These are phyloP conservation scores for Penicillium sp. DNA, from an alignment of 2,329 filamentous ascomycete species.

Conservation along the genomic window DNA sequence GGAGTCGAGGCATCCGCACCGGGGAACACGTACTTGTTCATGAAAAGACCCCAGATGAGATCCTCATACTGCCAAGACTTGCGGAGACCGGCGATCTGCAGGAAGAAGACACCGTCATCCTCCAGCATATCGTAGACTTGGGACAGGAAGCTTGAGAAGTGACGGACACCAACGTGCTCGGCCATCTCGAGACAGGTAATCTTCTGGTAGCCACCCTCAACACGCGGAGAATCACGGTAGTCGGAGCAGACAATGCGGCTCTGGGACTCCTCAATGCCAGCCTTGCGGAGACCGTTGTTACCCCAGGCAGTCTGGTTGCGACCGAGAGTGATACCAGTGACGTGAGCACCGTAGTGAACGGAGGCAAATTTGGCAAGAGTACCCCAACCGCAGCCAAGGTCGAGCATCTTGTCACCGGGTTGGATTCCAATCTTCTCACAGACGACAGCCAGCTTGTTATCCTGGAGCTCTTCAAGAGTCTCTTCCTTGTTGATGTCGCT, in stretches of 20 bases:
- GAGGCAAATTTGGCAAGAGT: constrained; percentile 90
- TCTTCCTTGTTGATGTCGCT: constrained; percentile 83
- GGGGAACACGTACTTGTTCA: constrained; percentile 99
- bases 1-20: constrained; percentile 94
- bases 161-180: constrained; percentile 93
- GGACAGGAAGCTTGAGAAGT: constrained; percentile 71
- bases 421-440: constrained; percentile 91
- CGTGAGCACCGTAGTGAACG: constrained; percentile 79
- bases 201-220: constrained; percentile 77
- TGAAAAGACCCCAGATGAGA: constrained; percentile 95
- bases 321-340: constrained; percentile 86
- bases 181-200: constrained; percentile 98
- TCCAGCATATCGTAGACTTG: constrained; percentile 95
- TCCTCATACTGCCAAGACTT: constrained; percentile 98
- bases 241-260: constrained; percentile 92
- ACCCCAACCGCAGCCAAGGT: constrained; percentile 97
- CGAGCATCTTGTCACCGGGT: constrained; percentile 74
- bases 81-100: constrained; percentile 89
- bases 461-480: constrained; percentile 87
- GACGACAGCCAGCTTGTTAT: constrained; percentile 92
- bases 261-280: constrained; percentile 77
- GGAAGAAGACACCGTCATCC: constrained; percentile 91
- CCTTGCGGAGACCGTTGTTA: constrained; percentile 78
- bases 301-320: constrained; percentile 97
- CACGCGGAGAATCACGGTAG: constrained; percentile 86